A percentile compares a stretch with the other conserved stretches of the same genome.
phyloP scores from a whole-genome alignment of 257 asterid genomes.

The Przewalskia tangutica region DNA sequence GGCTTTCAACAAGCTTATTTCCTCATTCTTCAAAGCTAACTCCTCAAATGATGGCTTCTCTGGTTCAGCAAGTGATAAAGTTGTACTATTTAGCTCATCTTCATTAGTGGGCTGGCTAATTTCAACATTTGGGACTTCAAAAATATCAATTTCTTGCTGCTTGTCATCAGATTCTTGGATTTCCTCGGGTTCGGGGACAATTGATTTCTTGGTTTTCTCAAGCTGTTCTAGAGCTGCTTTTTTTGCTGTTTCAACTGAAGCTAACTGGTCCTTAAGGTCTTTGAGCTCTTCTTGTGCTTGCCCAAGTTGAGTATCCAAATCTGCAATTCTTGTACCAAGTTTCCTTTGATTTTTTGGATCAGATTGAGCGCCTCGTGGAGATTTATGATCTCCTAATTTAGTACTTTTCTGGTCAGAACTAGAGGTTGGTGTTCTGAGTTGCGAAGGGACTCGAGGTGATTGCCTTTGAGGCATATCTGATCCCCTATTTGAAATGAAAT shows the following conservation, averaged over 20 bases:
- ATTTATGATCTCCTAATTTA: conserved; percentile 35
- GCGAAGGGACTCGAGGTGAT: conserved; percentile 48
- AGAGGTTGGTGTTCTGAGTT: conserved; percentile 55
- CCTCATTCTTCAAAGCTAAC: conserved; percentile 41
- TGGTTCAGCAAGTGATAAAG: conserved; percentile 16
- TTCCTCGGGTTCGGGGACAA: conserved; percentile 9
- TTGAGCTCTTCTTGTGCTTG: conserved; percentile 82
- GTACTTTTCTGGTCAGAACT: conserved; percentile 71
- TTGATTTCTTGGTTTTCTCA: conserved; percentile 40
- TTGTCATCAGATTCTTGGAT: neutral
- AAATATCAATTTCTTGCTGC: neutral
- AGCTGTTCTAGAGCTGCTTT: conserved; percentile 55
- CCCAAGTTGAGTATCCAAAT: conserved; percentile 85
- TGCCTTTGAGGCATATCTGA: conserved; percentile 64
- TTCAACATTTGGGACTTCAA: conserved; percentile 18
- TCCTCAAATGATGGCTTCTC: conserved; percentile 27
- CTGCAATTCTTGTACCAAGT: conserved; percentile 75
- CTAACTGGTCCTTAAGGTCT: conserved; percentile 54
- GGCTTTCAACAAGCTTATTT: conserved; percentile 23
- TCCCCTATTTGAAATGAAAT: conserved; percentile 25
- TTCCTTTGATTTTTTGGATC: conserved; percentile 57
- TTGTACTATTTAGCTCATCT: neutral
- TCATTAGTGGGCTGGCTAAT: conserved; percentile 17
- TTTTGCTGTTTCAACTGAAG: conserved; percentile 59
- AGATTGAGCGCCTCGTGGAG: conserved; percentile 50